These are phyloP conservation scores for Hibiscus syriacus DNA, from an alignment of 345 rosid species.

Conservation along the genomic window DNA sequence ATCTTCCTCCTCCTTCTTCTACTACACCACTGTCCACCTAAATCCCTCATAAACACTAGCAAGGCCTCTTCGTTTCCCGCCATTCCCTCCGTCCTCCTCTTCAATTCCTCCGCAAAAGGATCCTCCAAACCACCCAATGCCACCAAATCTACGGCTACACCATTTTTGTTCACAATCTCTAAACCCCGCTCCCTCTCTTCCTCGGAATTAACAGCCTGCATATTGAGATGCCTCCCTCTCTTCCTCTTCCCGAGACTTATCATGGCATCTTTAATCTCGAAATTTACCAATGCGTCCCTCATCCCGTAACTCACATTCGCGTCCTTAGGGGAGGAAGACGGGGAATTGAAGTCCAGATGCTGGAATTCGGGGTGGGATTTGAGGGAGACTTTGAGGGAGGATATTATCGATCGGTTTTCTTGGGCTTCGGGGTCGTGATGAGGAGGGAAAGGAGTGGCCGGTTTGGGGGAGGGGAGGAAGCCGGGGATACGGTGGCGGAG, in stretches of 20 bases:
- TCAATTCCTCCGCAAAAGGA: conserved; percentile 48
- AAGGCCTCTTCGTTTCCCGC: conserved; percentile 39
- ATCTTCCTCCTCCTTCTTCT: conserved; percentile 78
- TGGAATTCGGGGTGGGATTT: conserved; percentile 37
- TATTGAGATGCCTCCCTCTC: conserved; percentile 48
- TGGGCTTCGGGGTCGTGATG: conserved; percentile 29
- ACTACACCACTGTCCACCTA: conserved; percentile 74
- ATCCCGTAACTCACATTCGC: conserved; percentile 1
- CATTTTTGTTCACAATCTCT: conserved; percentile 43
- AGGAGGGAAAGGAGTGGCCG: conserved; percentile 10
- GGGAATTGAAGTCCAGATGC: conserved; percentile 19
- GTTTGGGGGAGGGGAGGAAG: conserved; percentile 28
- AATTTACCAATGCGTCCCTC: conserved; percentile 5
- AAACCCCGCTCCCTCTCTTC: conserved; percentile 25
- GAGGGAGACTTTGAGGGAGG: conserved; percentile 38
- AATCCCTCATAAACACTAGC: conserved; percentile 45
- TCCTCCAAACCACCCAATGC: conserved; percentile 26
- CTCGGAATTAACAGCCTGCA: conserved; percentile 16
- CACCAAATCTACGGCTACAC: conserved; percentile 32
- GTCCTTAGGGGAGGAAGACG: conserved; percentile 14
- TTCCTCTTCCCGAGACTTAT: conserved; percentile 44
- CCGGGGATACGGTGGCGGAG: conserved; percentile 59
- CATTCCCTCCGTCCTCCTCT: conserved; percentile 52
- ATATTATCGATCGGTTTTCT: conserved; percentile 45
- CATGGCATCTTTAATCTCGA: conserved; percentile 10